Evolutionary conservation across 2,329 filamentous ascomycete genomes (phyloP).

Genomic region (Neonectria punicea): DNA sequence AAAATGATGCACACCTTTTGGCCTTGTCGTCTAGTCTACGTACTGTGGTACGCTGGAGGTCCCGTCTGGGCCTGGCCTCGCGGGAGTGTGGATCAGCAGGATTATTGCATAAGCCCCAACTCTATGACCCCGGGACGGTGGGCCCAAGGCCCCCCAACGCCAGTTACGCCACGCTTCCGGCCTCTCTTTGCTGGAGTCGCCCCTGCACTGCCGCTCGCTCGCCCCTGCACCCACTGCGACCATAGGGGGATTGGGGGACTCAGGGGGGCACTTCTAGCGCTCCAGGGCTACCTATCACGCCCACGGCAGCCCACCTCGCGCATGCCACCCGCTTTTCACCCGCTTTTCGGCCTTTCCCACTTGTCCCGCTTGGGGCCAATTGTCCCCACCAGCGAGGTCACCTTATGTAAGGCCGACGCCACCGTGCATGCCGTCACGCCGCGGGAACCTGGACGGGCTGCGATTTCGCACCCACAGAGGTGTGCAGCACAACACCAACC

Average conservation of each 20-base stretch:
- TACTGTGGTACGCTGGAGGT: slow-evolving; percentile 5
- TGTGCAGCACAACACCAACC: slow-evolving; percentile 18
- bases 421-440: slow-evolving; percentile 32
- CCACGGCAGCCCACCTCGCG: not conserved
- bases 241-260: slow-evolving; percentile 10
- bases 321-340: not conserved
- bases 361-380: slow-evolving; percentile 1
- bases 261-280: slow-evolving; percentile 16
- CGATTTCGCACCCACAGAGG: not conserved
- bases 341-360: slow-evolving; percentile 6
- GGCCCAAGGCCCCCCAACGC: slow-evolving; percentile 8
- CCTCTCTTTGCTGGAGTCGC: slow-evolving; percentile 7
- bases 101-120: slow-evolving; percentile 36
- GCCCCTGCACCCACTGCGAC: slow-evolving; percentile 13
- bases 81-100: slow-evolving; percentile 45
- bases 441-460: not conserved
- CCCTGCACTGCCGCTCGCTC: slow-evolving; percentile 4
- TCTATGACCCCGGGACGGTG: slow-evolving; percentile 15
- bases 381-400: slow-evolving; percentile 19
- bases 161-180: slow-evolving; percentile 2
- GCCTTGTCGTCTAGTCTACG: slow-evolving; percentile 5
- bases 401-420: slow-evolving; percentile 36
- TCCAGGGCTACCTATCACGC: slow-evolving; percentile 22
- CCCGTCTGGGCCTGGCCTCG: slow-evolving; percentile 4
- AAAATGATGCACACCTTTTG: slow-evolving; percentile 38